Evolutionary conservation across 1,139 yeast genomes (phyloP).

Genomic region (Blastobotrys persicus): DNA sequence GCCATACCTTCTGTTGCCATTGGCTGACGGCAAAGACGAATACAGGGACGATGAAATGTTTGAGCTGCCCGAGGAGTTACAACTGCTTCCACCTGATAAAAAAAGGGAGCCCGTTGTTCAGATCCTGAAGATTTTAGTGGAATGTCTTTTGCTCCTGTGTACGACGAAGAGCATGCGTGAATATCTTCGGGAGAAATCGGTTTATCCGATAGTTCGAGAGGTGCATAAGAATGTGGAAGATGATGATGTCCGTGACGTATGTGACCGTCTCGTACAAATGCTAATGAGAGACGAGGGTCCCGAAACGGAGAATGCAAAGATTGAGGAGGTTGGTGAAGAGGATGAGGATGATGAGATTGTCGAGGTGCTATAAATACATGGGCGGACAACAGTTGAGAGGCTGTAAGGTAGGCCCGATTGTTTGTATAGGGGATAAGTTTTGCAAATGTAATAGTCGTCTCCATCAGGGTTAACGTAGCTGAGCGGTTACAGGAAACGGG

Average conservation of each 20-base stretch:
- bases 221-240: slow-evolving; percentile 67
- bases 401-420: too few species aligned
- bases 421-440: too few species aligned
- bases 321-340: slow-evolving; percentile 46
- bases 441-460: too few species aligned
- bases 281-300: slow-evolving; percentile 86
- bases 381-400: too few species aligned
- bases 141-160: slow-evolving; percentile 71
- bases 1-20: slow-evolving; percentile 78
- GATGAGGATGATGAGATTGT: slow-evolving; percentile 30
- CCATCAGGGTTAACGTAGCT: too few species aligned
- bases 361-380: slow-evolving; percentile 5
- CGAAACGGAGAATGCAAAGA: slow-evolving; percentile 51
- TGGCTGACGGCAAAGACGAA: slow-evolving; percentile 70
- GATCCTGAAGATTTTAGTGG: slow-evolving; percentile 65
- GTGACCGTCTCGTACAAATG: slow-evolving; percentile 63
- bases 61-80: slow-evolving; percentile 85
- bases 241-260: slow-evolving; percentile 59
- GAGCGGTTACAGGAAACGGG: too few species aligned
- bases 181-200: slow-evolving; percentile 69
- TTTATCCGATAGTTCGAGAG: slow-evolving; percentile 81
- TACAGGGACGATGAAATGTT: slow-evolving; percentile 83
- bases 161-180: slow-evolving; percentile 74
- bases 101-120: slow-evolving; percentile 68
- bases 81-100: slow-evolving; percentile 73